These are phyloP conservation scores for Phylloporus scabripes DNA, from an alignment of 768 basidiomycete species.

Conservation along the genomic window DNA sequence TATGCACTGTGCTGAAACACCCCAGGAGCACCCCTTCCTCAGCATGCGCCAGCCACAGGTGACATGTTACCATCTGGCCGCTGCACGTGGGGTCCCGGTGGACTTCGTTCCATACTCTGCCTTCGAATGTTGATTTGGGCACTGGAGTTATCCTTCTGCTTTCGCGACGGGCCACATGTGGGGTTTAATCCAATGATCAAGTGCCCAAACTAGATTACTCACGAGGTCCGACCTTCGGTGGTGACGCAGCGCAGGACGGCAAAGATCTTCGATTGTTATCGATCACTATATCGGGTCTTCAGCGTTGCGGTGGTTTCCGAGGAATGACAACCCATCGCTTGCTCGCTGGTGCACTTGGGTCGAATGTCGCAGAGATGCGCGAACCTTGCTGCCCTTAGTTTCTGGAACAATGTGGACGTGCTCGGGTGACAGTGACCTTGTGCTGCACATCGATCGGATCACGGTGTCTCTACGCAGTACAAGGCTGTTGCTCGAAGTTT, in stretches of 20 bases:
- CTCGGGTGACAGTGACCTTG: slow-evolving; percentile 37
- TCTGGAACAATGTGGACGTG: slow-evolving; percentile 41
- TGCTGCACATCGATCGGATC: slow-evolving; percentile 19
- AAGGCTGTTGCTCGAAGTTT: slow-evolving; percentile 7
- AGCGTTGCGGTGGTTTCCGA: slow-evolving; percentile 12
- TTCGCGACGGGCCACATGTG: slow-evolving; percentile 24
- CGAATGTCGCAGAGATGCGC: slow-evolving; percentile 37
- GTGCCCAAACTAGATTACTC: slow-evolving; percentile 47
- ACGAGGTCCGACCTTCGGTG: slow-evolving; percentile 49
- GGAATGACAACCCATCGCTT: slow-evolving; percentile 28
- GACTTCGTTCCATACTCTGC: slow-evolving; percentile 25
- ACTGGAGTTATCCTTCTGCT: slow-evolving; percentile 43
- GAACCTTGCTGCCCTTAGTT: slow-evolving; percentile 30
- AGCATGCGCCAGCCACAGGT: slow-evolving; percentile 10
- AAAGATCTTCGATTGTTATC: slow-evolving; percentile 39
- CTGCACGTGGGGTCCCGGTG: neutral
- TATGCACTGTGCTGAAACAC: slow-evolving; percentile 38
- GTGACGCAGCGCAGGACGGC: slow-evolving; percentile 38
- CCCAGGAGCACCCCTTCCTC: slow-evolving; percentile 32
- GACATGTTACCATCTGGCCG: neutral
- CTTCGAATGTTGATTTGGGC: slow-evolving; percentile 19
- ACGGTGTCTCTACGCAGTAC: slow-evolving; percentile 2
- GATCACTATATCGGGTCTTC: slow-evolving; percentile 46
- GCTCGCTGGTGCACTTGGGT: slow-evolving; percentile 39
- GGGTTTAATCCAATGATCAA: slow-evolving; percentile 20